phyloP scores from a whole-genome alignment of 2,329 filamentous ascomycete species.

The Penicillium sumatraense region DNA sequence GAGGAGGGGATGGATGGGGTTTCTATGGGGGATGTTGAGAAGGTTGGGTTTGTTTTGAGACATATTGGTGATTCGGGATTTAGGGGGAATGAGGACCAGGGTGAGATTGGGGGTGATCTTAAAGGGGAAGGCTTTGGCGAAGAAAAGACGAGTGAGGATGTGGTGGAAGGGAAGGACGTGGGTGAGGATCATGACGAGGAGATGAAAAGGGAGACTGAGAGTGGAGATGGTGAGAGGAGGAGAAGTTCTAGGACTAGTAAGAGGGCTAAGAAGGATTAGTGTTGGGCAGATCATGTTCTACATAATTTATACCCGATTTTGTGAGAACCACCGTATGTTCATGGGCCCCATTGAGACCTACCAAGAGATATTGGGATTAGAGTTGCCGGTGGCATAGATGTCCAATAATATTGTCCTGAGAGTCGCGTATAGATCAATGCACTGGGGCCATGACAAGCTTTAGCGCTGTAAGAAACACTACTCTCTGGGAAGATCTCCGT shows the following conservation, averaged over 20 bases:
- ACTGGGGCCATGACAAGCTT: no score
- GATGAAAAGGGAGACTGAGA: neutral
- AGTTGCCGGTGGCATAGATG: no score
- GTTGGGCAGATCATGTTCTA: neutral
- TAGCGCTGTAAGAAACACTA: no score
- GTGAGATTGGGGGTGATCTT: neutral
- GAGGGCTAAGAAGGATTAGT: neutral
- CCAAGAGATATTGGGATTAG: no score
- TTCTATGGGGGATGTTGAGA: constrained; percentile 40
- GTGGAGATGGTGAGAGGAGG: neutral
- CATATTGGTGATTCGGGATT: constrained; percentile 36
- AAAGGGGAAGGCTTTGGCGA: neutral
- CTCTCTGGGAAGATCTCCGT: no score
- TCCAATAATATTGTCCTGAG: no score
- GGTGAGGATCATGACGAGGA: neutral
- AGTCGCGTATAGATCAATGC: no score
- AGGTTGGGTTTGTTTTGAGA: constrained; percentile 43
- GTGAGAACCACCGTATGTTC: no score
- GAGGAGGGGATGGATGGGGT: constrained; percentile 15
- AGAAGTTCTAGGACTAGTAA: neutral
- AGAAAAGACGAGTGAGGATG: neutral
- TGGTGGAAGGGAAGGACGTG: neutral
- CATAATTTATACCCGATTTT: neutral
- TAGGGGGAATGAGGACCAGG: no score
- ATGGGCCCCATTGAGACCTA: no score